phyloP scores from a whole-genome alignment of 2,329 filamentous ascomycete genomes.

The Ophiosphaerella korrae region DNA sequence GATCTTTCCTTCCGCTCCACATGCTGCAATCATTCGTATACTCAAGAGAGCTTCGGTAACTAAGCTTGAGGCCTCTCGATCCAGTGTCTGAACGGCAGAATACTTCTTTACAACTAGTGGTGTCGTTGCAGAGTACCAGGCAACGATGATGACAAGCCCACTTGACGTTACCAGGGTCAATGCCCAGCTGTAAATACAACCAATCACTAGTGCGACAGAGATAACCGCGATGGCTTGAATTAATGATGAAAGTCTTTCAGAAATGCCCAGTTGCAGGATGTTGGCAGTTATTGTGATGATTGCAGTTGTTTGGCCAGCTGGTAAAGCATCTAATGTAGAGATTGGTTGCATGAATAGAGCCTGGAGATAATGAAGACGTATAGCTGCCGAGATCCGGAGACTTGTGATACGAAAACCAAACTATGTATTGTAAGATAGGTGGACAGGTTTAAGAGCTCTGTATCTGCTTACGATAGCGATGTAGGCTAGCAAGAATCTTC shows the following conservation, averaged over 20 bases:
- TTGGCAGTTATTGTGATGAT: slow-evolving; percentile 37
- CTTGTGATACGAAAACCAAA: slow-evolving; percentile 33
- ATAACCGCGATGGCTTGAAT: slow-evolving; percentile 32
- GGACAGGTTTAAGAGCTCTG: neutral
- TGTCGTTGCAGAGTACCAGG: slow-evolving; percentile 27
- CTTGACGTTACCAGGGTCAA: slow-evolving; percentile 32
- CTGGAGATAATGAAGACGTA: slow-evolving; percentile 32
- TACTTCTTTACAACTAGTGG: slow-evolving; percentile 22
- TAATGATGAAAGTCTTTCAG: slow-evolving; percentile 31
- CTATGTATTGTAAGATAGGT: slow-evolving; percentile 14
- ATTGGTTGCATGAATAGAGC: slow-evolving; percentile 31
- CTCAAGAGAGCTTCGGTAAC: slow-evolving; percentile 23
- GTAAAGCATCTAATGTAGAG: slow-evolving; percentile 30
- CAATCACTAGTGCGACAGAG: slow-evolving; percentile 26
- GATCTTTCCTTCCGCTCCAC: slow-evolving; percentile 29
- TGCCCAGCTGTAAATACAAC: slow-evolving; percentile 33
- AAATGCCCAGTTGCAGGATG: slow-evolving; percentile 35
- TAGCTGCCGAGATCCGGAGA: slow-evolving; percentile 30
- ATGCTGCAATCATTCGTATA: slow-evolving; percentile 32
- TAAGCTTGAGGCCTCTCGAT: slow-evolving; percentile 25
- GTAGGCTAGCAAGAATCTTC: slow-evolving; percentile 60
- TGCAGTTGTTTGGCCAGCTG: slow-evolving; percentile 33
- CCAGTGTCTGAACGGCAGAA: slow-evolving; percentile 19
- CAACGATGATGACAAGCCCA: slow-evolving; percentile 26
- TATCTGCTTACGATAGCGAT: slow-evolving; percentile 55